phyloP scores from a whole-genome alignment of 2,329 filamentous ascomycete species.

The Beauveria scarabaeidicola region DNA sequence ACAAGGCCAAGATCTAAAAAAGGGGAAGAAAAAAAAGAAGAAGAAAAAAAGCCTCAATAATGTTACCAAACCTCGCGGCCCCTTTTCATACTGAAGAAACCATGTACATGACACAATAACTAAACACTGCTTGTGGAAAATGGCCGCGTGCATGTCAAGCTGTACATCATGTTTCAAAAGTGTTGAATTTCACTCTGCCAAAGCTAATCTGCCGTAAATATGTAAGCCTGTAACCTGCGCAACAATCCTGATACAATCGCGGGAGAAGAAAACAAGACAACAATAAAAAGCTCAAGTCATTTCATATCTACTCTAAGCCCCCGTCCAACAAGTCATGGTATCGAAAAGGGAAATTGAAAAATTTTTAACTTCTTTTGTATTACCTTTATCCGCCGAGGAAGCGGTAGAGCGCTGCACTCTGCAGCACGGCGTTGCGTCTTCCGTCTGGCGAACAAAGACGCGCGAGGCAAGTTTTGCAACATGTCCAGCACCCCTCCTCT shows the following conservation, averaged over 20 bases:
- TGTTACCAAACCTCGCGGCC: no score
- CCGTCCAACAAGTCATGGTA: constrained; percentile 26
- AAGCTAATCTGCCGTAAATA: neutral
- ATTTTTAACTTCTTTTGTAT: constrained; percentile 10
- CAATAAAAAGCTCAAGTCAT: neutral
- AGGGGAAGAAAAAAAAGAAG: neutral
- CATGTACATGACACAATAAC: neutral
- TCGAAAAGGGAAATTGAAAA: constrained; percentile 24
- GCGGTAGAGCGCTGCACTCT: neutral
- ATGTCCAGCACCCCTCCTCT: neutral
- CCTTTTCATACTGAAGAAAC: neutral
- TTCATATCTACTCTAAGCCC: constrained; percentile 26
- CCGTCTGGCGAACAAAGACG: neutral
- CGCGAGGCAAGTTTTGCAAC: neutral
- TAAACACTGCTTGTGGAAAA: no score
- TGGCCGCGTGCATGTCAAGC: no score
- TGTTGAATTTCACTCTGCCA: neutral
- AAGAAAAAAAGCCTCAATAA: neutral
- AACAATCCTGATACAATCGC: neutral
- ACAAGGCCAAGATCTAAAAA: constrained; percentile 26
- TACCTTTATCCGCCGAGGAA: neutral
- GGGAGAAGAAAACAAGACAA: neutral
- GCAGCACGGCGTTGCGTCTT: neutral
- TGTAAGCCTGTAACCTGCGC: neutral
- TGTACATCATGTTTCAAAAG: no score